Evolutionary conservation across 2,329 filamentous ascomycete species (phyloP).

Genomic region (Hysterium pulicare): DNA sequence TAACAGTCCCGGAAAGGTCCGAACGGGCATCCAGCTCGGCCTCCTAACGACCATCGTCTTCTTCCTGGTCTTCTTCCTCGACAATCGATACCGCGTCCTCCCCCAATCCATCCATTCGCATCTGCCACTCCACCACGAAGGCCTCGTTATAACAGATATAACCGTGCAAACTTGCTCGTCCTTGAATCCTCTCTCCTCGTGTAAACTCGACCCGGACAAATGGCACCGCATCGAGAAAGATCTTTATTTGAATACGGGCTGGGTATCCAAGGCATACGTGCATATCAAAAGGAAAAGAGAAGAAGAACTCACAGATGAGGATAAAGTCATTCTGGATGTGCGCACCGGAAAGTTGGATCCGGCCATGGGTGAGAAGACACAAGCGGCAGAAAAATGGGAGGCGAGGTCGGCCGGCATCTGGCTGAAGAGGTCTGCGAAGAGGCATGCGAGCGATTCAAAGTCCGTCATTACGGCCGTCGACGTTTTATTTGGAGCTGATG

Average conservation of each 20-base stretch:
- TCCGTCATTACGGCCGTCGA: conserved; percentile 77
- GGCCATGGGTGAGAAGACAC: conserved; percentile 51
- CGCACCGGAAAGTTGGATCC: conserved; percentile 72
- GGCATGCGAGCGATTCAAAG: conserved; percentile 70
- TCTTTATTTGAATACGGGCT: conserved; percentile 71
- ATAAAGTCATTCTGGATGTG: conserved; percentile 78
- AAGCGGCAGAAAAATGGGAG: conserved; percentile 70
- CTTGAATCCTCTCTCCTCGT: conserved; percentile 70
- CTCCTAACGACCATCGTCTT: conserved; percentile 61
- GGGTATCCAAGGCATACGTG: conserved; percentile 74
- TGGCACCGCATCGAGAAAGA: conserved; percentile 92
- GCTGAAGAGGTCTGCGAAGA: conserved; percentile 71
- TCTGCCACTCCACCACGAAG: conserved; percentile 76
- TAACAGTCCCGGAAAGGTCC: conserved; percentile 34
- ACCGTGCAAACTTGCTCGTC: conserved; percentile 72
- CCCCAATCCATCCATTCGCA: conserved; percentile 82
- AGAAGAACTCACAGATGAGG: conserved; percentile 70
- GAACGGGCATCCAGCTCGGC: conserved; percentile 71
- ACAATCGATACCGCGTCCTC: conserved; percentile 83
- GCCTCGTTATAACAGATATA: conserved; percentile 81
- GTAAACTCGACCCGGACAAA: conserved; percentile 65
- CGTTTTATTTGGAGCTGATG: conserved; percentile 84
- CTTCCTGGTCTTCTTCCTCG: conserved; percentile 75
- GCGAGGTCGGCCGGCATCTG: conserved; percentile 72
- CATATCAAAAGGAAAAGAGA: conserved; percentile 82